Evolutionary conservation across 805 yeast genomes (phyloP).

Genomic region (Hanseniaspora singularis): DNA sequence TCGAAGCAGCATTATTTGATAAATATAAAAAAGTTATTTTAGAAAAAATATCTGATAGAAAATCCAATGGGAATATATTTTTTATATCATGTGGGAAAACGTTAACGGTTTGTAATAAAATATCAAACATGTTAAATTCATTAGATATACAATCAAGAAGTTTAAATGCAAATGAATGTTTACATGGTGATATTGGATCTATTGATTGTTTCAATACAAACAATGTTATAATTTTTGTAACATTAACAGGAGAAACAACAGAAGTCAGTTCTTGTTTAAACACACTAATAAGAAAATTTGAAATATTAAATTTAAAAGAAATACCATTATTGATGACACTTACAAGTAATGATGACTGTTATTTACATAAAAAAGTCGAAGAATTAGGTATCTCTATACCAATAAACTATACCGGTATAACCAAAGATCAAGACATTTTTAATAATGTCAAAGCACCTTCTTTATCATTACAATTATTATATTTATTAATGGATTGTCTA

Average conservation of each 20-base stretch:
- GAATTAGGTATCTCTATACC: slow-evolving; percentile 24
- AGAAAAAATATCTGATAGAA: not conserved
- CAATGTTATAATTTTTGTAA: slow-evolving; percentile 52
- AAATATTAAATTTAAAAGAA: slow-evolving; percentile 42
- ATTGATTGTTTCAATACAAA: slow-evolving; percentile 36
- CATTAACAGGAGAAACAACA: slow-evolving; percentile 75
- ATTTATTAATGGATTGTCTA: slow-evolving; percentile 68
- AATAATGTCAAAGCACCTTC: slow-evolving; percentile 86
- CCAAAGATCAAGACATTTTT: slow-evolving; percentile 42
- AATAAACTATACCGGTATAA: slow-evolving; percentile 30
- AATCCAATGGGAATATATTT: slow-evolving; percentile 49
- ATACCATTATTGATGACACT: slow-evolving; percentile 43
- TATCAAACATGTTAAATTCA: slow-evolving; percentile 74
- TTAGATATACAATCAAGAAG: slow-evolving; percentile 55
- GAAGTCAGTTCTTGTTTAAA: slow-evolving; percentile 41
- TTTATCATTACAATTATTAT: slow-evolving; percentile 62
- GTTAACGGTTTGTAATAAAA: slow-evolving; percentile 61
- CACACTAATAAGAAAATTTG: slow-evolving; percentile 25
- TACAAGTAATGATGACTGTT: slow-evolving; percentile 42
- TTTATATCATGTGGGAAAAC: slow-evolving; percentile 80
- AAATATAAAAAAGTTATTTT: slow-evolving; percentile 40
- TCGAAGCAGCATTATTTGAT: not conserved
- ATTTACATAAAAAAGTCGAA: slow-evolving; percentile 39
- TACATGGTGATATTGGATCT: slow-evolving; percentile 81
- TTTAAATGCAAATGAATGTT: slow-evolving; percentile 76